Conservation (phyloP, 2,329 filamentous ascomycete genomes). For the Cryphonectria nitschkei region DNA sequence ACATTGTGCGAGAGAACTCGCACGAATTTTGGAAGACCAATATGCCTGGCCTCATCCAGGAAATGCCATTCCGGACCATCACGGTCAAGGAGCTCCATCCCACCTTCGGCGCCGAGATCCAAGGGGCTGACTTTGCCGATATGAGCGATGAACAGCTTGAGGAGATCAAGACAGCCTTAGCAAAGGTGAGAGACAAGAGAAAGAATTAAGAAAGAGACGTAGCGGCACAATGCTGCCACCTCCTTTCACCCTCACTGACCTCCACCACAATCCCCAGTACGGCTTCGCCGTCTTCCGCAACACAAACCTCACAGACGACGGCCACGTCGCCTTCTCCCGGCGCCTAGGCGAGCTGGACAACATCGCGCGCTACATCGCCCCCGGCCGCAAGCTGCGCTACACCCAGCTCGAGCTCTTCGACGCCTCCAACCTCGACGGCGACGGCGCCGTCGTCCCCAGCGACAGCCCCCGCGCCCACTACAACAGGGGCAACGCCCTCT, state of each 20-base stretch:
- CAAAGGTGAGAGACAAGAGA: conserved; percentile 35
- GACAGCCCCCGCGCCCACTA: conserved; percentile 45
- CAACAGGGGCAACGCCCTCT: conserved; percentile 52
- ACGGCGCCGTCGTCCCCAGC: conserved; percentile 47
- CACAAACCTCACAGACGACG: conserved; percentile 53
- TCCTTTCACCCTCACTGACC: not conserved
- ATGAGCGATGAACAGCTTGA: conserved; percentile 39
- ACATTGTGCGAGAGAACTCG: not conserved
- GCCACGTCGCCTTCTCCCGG: conserved; percentile 54
- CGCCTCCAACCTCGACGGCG: conserved; percentile 56
- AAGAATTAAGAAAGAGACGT: not conserved
- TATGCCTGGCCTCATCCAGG: conserved; percentile 38
- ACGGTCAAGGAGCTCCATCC: conserved; percentile 33
- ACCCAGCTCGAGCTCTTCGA: conserved; percentile 58
- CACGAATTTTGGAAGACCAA: not conserved
- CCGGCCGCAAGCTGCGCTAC: conserved; percentile 52
- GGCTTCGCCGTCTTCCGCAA: conserved; percentile 56
- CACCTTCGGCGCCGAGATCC: conserved; percentile 37
- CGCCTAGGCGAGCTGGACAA: conserved; percentile 61
- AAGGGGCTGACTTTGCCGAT: conserved; percentile 39
- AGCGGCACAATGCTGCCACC: not conserved
- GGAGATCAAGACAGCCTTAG: conserved; percentile 39
- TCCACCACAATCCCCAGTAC: conserved; percentile 15
- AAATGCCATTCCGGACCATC: conserved; percentile 33
- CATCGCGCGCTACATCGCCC: conserved; percentile 51